A percentile compares a stretch with the other conserved stretches of the same genome.
Conservation (phyloP, 106 monocot genomes). For the Allium fistulosum region DNA sequence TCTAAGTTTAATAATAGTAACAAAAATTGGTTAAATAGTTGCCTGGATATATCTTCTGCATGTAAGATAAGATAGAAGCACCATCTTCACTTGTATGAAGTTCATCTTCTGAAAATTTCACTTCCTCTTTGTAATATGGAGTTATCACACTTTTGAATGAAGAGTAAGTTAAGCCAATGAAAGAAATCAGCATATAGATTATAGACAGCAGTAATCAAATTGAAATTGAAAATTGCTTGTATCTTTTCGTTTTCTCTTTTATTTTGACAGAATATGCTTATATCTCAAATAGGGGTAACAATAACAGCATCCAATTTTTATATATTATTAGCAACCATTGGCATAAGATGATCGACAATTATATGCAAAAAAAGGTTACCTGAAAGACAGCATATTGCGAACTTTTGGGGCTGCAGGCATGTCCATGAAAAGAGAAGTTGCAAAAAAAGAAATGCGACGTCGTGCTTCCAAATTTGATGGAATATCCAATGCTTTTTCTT, state of each 20-base stretch:
- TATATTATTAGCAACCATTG: too few species aligned
- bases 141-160: conserved; percentile 40
- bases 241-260: too few species aligned
- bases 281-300: conserved; percentile 1
- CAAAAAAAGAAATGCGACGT: conserved; percentile 65
- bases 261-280: background rate
- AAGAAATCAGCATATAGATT: background rate
- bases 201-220: background rate
- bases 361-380: conserved; percentile 17
- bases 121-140: conserved; percentile 70
- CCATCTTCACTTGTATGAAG: conserved; percentile 60
- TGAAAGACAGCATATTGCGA: conserved; percentile 67
- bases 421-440: conserved; percentile 75
- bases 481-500: conserved; percentile 51
- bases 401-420: conserved; percentile 62
- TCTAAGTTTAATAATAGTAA: too few species aligned
- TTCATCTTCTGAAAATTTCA: conserved; percentile 66
- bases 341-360: too few species aligned
- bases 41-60: conserved; percentile 84
- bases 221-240: conserved; percentile 3
- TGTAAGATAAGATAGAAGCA: conserved; percentile 58
- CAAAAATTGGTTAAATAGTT: background rate
- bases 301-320: background rate
- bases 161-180: background rate
- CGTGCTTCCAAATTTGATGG: conserved; percentile 61